These are phyloP conservation scores for Dissophora globulifera DNA, from an alignment of 192 early-diverging fungal species.

Conservation along the genomic window DNA sequence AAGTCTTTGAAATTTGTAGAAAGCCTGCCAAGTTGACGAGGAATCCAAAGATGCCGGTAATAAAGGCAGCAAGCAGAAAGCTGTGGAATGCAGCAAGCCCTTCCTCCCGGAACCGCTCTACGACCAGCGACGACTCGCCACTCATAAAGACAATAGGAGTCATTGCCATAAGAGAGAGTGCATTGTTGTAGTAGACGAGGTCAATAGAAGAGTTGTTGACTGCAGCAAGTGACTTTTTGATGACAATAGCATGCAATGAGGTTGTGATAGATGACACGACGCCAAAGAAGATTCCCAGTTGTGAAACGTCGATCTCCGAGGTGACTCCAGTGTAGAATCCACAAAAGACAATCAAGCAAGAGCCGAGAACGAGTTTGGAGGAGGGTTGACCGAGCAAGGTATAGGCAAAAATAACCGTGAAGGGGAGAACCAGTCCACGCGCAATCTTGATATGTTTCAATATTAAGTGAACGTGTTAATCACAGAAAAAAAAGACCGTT, in stretches of 20 bases:
- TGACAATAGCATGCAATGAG: slow-evolving; percentile 69
- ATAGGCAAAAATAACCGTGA: slow-evolving; percentile 62
- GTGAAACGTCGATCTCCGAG: slow-evolving; percentile 45
- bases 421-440: slow-evolving; percentile 65
- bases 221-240: slow-evolving; percentile 60
- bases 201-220: slow-evolving; percentile 65
- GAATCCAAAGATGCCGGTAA: slow-evolving; percentile 68
- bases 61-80: slow-evolving; percentile 53
- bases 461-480: too few species aligned
- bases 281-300: slow-evolving; percentile 61
- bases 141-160: slow-evolving; percentile 61
- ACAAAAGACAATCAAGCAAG: slow-evolving; percentile 61
- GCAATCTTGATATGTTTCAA: too few species aligned
- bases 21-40: slow-evolving; percentile 72
- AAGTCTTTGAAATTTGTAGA: slow-evolving; percentile 72
- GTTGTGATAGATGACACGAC: slow-evolving; percentile 64
- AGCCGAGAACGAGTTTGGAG: slow-evolving; percentile 44
- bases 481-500: background rate
- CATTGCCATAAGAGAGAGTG: slow-evolving; percentile 55
- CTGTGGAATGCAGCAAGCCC: slow-evolving; percentile 16
- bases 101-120: background rate
- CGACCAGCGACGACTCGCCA: slow-evolving; percentile 47
- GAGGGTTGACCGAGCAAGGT: slow-evolving; percentile 53
- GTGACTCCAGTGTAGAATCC: slow-evolving; percentile 67
- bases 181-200: slow-evolving; percentile 73